Conservation (phyloP, 768 basidiomycete species). For the Mycena rebaudengoi region DNA sequence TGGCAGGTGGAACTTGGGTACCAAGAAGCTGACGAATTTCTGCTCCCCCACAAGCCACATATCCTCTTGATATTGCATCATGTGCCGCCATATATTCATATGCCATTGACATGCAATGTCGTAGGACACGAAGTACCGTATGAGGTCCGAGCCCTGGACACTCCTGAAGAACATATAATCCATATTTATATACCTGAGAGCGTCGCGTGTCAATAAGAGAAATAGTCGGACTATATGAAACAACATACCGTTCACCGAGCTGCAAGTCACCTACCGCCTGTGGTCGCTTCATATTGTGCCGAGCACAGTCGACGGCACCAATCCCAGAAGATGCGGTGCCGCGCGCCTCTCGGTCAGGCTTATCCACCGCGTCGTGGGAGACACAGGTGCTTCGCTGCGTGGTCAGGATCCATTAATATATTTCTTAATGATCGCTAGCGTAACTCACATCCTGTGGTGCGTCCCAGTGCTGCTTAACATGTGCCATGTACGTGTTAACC, state of each 20-base stretch:
- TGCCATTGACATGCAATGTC: constrained; percentile 41
- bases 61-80: not conserved
- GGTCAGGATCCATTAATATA: too few species aligned
- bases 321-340: constrained; percentile 27
- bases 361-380: too few species aligned
- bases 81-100: constrained; percentile 26
- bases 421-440: too few species aligned
- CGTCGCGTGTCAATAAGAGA: not conserved
- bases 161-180: constrained; percentile 35
- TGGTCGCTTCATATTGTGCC: constrained; percentile 21
- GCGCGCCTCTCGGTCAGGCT: constrained; percentile 10
- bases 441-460: too few species aligned
- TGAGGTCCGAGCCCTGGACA: constrained; percentile 11
- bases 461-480: too few species aligned
- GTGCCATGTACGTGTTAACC: too few species aligned
- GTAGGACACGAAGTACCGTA: constrained; percentile 29
- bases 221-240: not conserved
- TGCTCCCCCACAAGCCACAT: not conserved
- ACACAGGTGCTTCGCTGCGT: constrained; percentile 11
- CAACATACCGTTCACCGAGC: constrained; percentile 26
- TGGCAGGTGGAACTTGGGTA: constrained; percentile 44
- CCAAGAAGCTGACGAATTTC: not conserved
- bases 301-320: constrained; percentile 25
- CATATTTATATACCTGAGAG: constrained; percentile 27
- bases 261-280: constrained; percentile 27